phyloP scores from a whole-genome alignment of 2,329 filamentous ascomycete genomes.

The Westerdykella ornata region DNA sequence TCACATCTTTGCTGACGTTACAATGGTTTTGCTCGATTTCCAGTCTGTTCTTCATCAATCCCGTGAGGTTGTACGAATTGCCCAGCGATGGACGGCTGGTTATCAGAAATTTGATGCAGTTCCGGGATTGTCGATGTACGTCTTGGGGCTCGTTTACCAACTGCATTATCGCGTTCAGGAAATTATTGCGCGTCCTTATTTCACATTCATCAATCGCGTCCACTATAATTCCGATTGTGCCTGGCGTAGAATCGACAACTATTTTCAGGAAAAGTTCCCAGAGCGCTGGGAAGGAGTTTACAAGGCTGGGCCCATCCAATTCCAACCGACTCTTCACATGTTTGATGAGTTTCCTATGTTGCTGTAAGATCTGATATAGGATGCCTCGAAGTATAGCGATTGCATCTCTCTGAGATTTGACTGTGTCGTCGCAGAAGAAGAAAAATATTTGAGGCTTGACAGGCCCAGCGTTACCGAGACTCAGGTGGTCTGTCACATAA shows the following conservation, averaged over 20 bases:
- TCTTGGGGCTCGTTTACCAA: conserved; percentile 9
- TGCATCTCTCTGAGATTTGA: conserved; percentile 31
- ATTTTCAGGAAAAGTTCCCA: conserved; percentile 35
- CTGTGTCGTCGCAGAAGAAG: conserved; percentile 36
- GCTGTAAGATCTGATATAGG: conserved; percentile 33
- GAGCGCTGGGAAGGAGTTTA: conserved; percentile 31
- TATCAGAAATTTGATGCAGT: conserved; percentile 31
- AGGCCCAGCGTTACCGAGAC: conserved; percentile 3
- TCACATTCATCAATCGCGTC: conserved; percentile 41
- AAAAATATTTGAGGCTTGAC: conserved; percentile 17
- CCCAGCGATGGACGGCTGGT: conserved; percentile 27
- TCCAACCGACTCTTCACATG: conserved; percentile 30
- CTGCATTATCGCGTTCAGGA: conserved; percentile 9
- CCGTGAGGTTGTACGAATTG: conserved; percentile 5
- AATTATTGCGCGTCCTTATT: conserved; percentile 11
- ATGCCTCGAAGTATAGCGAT: conserved; percentile 34
- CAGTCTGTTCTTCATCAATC: conserved; percentile 10
- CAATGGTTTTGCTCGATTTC: conserved; percentile 17
- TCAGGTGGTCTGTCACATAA: conserved; percentile 30
- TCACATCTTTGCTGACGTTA: conserved; percentile 25
- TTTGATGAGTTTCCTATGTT: conserved; percentile 28
- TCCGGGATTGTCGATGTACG: conserved; percentile 4
- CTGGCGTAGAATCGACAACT: conserved; percentile 22
- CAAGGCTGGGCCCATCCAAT: conserved; percentile 25
- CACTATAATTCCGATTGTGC: conserved; percentile 29